Evolutionary conservation across 2,329 filamentous ascomycete genomes (phyloP).

Genomic region (Polychaeton citri): DNA sequence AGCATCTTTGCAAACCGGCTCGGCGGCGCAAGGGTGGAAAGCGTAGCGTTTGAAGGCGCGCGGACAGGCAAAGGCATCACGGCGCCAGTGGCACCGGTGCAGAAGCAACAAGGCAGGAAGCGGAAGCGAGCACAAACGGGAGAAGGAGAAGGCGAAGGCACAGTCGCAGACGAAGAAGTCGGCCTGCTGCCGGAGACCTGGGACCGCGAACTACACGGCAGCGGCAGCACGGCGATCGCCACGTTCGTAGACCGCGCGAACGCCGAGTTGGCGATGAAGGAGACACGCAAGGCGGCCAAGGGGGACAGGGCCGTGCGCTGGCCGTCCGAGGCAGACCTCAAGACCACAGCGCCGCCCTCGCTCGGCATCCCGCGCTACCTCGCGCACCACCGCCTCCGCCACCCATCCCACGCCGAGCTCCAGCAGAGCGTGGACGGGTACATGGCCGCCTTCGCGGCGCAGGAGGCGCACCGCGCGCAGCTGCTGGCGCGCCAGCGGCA

Average conservation of each 20-base stretch:
- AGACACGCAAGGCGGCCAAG: slow-evolving; percentile 48
- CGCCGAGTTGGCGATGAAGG: slow-evolving; percentile 63
- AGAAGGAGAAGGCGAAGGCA: slow-evolving; percentile 20
- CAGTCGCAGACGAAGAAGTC: slow-evolving; percentile 31
- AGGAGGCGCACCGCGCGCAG: slow-evolving; percentile 52
- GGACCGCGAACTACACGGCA: slow-evolving; percentile 55
- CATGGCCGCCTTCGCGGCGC: slow-evolving; percentile 62
- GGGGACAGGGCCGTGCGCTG: slow-evolving; percentile 50
- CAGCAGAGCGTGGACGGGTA: slow-evolving; percentile 69
- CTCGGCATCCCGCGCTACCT: slow-evolving; percentile 44
- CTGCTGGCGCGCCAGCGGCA: slow-evolving; percentile 52
- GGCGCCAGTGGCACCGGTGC: slow-evolving; percentile 21
- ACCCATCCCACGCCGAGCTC: slow-evolving; percentile 53
- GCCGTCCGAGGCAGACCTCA: slow-evolving; percentile 35
- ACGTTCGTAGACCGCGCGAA: slow-evolving; percentile 73
- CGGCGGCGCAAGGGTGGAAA: slow-evolving; percentile 65
- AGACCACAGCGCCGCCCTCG: slow-evolving; percentile 25
- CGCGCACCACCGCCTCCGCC: slow-evolving; percentile 56
- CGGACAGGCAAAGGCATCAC: slow-evolving; percentile 28
- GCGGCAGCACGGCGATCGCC: slow-evolving; percentile 68
- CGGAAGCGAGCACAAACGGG: slow-evolving; percentile 24
- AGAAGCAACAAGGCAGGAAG: slow-evolving; percentile 29
- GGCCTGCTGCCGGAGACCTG: slow-evolving; percentile 53
- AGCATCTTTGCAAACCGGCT: slow-evolving; percentile 62
- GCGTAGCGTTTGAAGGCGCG: slow-evolving; percentile 59